Percentiles rank a stretch among this genome's conserved stretches.
Evolutionary conservation across 495 filamentous ascomycete species (phyloP).

Genomic region (Hyaloscypha finlandica): DNA sequence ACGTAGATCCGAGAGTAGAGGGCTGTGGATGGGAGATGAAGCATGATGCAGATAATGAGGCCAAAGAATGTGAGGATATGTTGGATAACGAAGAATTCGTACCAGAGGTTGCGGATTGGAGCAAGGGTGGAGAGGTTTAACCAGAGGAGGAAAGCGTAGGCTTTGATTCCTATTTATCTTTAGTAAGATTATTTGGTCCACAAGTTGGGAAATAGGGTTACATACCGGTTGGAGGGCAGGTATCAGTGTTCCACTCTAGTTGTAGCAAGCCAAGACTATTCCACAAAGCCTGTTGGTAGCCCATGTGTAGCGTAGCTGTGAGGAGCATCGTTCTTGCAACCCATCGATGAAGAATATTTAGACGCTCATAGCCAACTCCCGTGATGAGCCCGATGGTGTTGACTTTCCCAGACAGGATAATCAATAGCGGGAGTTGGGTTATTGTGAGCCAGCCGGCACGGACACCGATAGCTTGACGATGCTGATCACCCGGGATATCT

Average conservation of each 20-base stretch:
- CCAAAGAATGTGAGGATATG: conserved; percentile 68
- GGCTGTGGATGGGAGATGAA: conserved; percentile 60
- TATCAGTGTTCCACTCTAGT: conserved; percentile 20
- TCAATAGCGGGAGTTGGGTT: conserved; percentile 74
- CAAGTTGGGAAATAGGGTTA: conserved; percentile 34
- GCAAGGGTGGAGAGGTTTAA: conserved; percentile 67
- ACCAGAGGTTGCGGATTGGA: conserved; percentile 66
- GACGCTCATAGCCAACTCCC: conserved; percentile 69
- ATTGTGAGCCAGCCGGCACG: conserved; percentile 74
- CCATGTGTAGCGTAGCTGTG: conserved; percentile 72
- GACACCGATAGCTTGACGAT: conserved; percentile 31
- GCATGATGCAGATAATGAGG: conserved; percentile 64
- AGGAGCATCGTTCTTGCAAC: conserved; percentile 71
- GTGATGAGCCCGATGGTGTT: conserved; percentile 69
- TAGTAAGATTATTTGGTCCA: conserved; percentile 34
- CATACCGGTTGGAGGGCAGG: conserved; percentile 55
- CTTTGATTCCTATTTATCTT: conserved; percentile 65
- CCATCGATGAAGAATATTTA: conserved; percentile 87
- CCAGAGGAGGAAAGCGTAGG: conserved; percentile 73
- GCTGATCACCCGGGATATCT: conserved; percentile 3
- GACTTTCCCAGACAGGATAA: conserved; percentile 73
- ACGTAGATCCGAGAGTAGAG: conserved; percentile 48
- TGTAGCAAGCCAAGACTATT: conserved; percentile 59
- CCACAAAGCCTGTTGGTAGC: conserved; percentile 70
- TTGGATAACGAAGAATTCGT: conserved; percentile 82